phyloP scores from a whole-genome alignment of 306 rosid genomes.

The Ammopiptanthus mongolicus region DNA sequence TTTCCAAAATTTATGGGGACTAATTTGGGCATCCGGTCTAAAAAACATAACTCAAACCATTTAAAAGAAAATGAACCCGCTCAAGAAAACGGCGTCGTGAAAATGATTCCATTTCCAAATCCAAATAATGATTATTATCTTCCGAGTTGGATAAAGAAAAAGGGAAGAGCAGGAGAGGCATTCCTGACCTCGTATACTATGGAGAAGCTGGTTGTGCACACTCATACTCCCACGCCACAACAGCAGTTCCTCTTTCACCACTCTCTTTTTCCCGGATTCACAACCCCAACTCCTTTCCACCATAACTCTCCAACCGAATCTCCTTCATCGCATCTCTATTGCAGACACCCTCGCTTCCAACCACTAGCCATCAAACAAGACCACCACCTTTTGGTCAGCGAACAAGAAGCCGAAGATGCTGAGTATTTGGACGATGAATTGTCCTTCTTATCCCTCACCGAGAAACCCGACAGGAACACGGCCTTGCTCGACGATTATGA shows the following conservation, averaged over 20 bases:
- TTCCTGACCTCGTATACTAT: slow-evolving; percentile 16
- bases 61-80: too few relatives aligned
- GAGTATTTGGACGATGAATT: slow-evolving; percentile 53
- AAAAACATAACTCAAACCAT: too few relatives aligned
- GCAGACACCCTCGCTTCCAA: slow-evolving; percentile 20
- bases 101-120: neutral
- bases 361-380: slow-evolving; percentile 2
- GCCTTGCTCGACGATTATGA: slow-evolving; percentile 76
- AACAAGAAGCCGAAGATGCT: neutral
- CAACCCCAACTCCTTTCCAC: neutral
- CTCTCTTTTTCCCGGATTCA: slow-evolving; percentile 23
- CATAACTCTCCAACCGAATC: slow-evolving; percentile 16
- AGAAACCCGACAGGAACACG: slow-evolving; percentile 73
- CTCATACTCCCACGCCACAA: slow-evolving; percentile 29
- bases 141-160: slow-evolving; percentile 5
- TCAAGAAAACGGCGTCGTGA: neutral
- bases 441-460: slow-evolving; percentile 71
- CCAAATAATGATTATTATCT: slow-evolving; percentile 17
- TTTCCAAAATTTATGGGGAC: too few relatives aligned
- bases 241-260: slow-evolving; percentile 8
- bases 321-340: slow-evolving; percentile 15
- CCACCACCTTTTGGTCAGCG: slow-evolving; percentile 14
- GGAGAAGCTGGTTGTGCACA: slow-evolving; percentile 58
- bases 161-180: neutral
- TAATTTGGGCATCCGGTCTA: too few relatives aligned